Evolutionary conservation across 805 yeast genomes (phyloP).

Genomic region (Wickerhamomyces rabaulensis): DNA sequence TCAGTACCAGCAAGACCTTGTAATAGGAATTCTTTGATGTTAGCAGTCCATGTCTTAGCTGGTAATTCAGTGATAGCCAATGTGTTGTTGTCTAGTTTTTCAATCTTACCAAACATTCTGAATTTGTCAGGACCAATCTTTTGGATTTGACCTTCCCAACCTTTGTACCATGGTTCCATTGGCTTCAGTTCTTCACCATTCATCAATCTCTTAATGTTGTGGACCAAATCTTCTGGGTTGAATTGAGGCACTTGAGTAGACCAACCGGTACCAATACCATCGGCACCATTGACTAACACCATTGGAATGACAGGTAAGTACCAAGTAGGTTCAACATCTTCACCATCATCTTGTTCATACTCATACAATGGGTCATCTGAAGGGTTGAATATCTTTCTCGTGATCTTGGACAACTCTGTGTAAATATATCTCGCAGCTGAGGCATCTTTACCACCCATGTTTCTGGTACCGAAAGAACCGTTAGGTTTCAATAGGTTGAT

Average conservation of each 20-base stretch:
- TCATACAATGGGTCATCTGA: conserved; percentile 73
- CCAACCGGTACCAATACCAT: conserved; percentile 99
- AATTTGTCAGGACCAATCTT: conserved; percentile 60
- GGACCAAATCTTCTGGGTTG: conserved; percentile 80
- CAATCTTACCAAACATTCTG: conserved; percentile 74
- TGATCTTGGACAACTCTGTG: conserved; percentile 74
- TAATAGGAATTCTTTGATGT: conserved; percentile 78
- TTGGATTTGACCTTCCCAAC: conserved; percentile 86
- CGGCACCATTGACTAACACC: conserved; percentile 92
- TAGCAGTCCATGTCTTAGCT: conserved; percentile 86
- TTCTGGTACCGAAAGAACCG: conserved; percentile 96
- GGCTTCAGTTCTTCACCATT: conserved; percentile 61
- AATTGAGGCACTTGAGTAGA: conserved; percentile 87
- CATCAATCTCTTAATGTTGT: conserved; percentile 70
- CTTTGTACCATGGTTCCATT: conserved; percentile 91
- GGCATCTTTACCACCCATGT: conserved; percentile 96
- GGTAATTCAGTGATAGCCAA: conserved; percentile 92
- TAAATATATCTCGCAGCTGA: conserved; percentile 97
- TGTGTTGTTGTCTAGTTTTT: conserved; percentile 72
- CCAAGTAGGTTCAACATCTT: conserved; percentile 93
- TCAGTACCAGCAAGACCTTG: conserved; percentile 74
- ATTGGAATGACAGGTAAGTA: conserved; percentile 92
- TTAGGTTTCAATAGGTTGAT: conserved; percentile 79
- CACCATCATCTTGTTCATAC: conserved; percentile 89
- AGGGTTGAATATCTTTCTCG: conserved; percentile 71